Evolutionary conservation across 2,329 filamentous ascomycete species (phyloP).

Genomic region (Colletotrichum echinochloae): DNA sequence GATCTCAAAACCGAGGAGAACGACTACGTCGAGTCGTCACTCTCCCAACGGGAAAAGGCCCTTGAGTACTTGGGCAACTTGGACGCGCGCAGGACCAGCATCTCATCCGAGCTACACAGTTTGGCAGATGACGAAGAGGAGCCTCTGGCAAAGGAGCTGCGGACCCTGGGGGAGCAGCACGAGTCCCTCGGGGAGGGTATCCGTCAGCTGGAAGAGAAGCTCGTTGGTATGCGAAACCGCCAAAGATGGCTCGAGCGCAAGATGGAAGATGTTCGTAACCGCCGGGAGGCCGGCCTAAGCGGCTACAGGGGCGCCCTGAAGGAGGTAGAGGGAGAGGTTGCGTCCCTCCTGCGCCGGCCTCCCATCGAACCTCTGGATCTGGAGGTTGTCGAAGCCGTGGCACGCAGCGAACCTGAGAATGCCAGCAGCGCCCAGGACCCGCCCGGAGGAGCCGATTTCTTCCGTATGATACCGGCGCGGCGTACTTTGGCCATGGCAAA

Average conservation of each 20-base stretch:
- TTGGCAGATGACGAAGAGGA: constrained; percentile 68
- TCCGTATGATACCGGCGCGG: constrained; percentile 71
- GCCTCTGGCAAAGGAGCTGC: constrained; percentile 71
- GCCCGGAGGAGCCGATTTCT: constrained; percentile 60
- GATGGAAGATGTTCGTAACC: constrained; percentile 73
- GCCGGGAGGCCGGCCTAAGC: constrained; percentile 77
- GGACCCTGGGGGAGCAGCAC: constrained; percentile 68
- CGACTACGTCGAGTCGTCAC: constrained; percentile 67
- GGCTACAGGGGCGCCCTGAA: constrained; percentile 76
- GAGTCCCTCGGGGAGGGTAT: constrained; percentile 71
- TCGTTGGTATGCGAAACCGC: constrained; percentile 70
- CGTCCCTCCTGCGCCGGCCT: constrained; percentile 68
- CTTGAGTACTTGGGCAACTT: constrained; percentile 69
- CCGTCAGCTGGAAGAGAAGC: constrained; percentile 70
- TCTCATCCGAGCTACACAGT: constrained; percentile 63
- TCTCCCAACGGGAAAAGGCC: constrained; percentile 67
- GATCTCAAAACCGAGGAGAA: constrained; percentile 77
- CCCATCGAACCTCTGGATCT: constrained; percentile 65
- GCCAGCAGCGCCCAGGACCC: constrained; percentile 50
- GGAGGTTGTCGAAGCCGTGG: constrained; percentile 21
- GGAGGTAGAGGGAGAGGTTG: constrained; percentile 73
- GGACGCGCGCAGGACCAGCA: constrained; percentile 61
- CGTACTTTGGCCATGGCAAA: constrained; percentile 78
- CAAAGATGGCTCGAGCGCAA: constrained; percentile 70
- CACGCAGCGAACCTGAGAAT: constrained; percentile 7